These are phyloP conservation scores for Petrea volubilis DNA, from an alignment of 257 asterid species.

Conservation along the genomic window DNA sequence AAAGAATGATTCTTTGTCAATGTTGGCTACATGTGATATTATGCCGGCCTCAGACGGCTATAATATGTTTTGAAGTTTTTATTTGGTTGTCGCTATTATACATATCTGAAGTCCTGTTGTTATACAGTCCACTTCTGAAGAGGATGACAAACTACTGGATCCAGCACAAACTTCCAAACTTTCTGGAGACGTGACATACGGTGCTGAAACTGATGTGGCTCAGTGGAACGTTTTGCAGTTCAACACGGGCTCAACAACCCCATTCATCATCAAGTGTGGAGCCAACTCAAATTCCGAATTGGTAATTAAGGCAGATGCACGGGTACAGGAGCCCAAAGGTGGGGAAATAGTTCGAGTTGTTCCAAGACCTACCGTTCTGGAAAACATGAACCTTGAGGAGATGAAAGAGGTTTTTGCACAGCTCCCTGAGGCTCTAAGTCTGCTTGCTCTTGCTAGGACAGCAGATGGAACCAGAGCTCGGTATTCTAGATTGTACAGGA, in stretches of 20 bases:
- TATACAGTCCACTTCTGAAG: conserved; percentile 74
- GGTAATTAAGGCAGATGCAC: conserved; percentile 87
- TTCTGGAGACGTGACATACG: conserved; percentile 37
- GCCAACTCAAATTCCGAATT: conserved; percentile 92
- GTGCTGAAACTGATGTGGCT: conserved; percentile 82
- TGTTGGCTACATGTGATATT: neutral
- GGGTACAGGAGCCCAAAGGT: conserved; percentile 90
- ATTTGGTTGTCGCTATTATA: neutral
- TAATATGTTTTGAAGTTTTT: neutral
- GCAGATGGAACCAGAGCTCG: conserved; percentile 98
- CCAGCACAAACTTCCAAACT: conserved; percentile 38
- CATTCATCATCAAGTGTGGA: conserved; percentile 94
- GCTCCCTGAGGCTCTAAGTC: conserved; percentile 86
- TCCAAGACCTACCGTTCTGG: conserved; percentile 78
- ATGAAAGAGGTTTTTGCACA: conserved; percentile 67
- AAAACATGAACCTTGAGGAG: conserved; percentile 75
- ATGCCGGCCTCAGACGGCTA: neutral
- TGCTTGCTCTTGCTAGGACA: conserved; percentile 91
- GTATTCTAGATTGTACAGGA: conserved; percentile 90
- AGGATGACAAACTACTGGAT: conserved; percentile 64
- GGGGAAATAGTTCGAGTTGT: conserved; percentile 90
- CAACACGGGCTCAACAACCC: conserved; percentile 89
- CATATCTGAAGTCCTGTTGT: conserved; percentile 2
- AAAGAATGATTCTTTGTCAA: neutral
- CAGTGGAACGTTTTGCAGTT: conserved; percentile 98